Conservation (phyloP, 225 moss, liverwort and hornwort species). For the Bryum argenteum region DNA sequence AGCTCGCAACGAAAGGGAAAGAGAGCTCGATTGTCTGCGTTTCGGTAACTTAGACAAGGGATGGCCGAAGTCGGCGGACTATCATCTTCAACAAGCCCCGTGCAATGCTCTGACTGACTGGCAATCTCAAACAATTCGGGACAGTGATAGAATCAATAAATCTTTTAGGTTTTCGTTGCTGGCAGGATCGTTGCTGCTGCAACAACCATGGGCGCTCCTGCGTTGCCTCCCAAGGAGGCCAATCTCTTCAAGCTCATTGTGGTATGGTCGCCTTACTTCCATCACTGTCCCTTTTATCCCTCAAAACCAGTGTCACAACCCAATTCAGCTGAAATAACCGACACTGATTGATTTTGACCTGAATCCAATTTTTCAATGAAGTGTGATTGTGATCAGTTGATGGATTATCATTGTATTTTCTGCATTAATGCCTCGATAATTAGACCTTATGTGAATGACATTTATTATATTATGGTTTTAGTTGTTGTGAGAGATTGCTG, state of each 20-base stretch:
- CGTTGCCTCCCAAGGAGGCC: slow-evolving; percentile 80
- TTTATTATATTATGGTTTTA: too few species aligned
- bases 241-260: slow-evolving; percentile 91
- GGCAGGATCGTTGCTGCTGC: not conserved
- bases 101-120: not conserved
- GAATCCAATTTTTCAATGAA: too few species aligned
- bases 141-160: not conserved
- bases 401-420: too few species aligned
- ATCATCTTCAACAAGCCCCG: not conserved
- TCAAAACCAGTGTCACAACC: not conserved
- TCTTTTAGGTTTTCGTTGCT: slow-evolving; percentile 2
- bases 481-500: slow-evolving; percentile 3
- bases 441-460: too few species aligned
- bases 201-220: slow-evolving; percentile 58
- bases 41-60: not conserved
- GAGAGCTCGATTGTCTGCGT: not conserved
- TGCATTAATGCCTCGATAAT: too few species aligned
- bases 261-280: slow-evolving; percentile 15
- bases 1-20: too few species aligned
- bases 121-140: slow-evolving; percentile 5
- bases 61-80: not conserved
- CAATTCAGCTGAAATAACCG: not conserved
- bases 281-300: not conserved
- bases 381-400: too few species aligned
- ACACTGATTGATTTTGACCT: too few species aligned